These are phyloP conservation scores for Phytophthora pini DNA, from an alignment of 352 stramenopile species.

Conservation along the genomic window DNA sequence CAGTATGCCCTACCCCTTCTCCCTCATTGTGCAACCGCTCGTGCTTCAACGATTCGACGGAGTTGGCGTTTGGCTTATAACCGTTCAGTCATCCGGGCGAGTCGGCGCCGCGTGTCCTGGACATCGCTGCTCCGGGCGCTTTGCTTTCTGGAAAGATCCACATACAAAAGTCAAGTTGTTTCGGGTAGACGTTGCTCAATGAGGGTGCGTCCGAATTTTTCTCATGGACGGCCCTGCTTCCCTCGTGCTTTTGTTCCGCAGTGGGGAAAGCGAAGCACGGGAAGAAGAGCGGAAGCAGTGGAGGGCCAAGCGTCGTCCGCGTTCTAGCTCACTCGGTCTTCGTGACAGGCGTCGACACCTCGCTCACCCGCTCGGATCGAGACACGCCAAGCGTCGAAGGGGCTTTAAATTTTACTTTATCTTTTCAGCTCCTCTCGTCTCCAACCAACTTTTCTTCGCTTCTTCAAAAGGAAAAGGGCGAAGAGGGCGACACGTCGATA, in stretches of 20 bases:
- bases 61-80: slow-evolving; percentile 18
- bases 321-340: slow-evolving; percentile 12
- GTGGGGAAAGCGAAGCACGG: slow-evolving; percentile 34
- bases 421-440: slow-evolving; percentile 11
- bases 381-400: slow-evolving; percentile 22
- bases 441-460: slow-evolving; percentile 22
- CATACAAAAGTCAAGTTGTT: slow-evolving; percentile 8
- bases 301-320: neutral
- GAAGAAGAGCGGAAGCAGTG: slow-evolving; percentile 37
- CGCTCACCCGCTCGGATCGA: slow-evolving; percentile 17
- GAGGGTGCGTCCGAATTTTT: slow-evolving; percentile 20
- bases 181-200: slow-evolving; percentile 9
- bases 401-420: slow-evolving; percentile 32
- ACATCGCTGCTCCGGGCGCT: slow-evolving; percentile 3
- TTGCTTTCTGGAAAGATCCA: slow-evolving; percentile 27
- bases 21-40: slow-evolving; percentile 11
- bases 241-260: slow-evolving; percentile 24
- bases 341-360: slow-evolving; percentile 21
- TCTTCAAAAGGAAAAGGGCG: slow-evolving; percentile 48
- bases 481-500: slow-evolving; percentile 19
- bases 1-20: slow-evolving; percentile 17
- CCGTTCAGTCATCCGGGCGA: neutral
- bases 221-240: slow-evolving; percentile 8
- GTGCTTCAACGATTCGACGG: slow-evolving; percentile 11
- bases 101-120: slow-evolving; percentile 11